Evolutionary conservation across 495 filamentous ascomycete genomes (phyloP).

Genomic region (Cercophora samala): DNA sequence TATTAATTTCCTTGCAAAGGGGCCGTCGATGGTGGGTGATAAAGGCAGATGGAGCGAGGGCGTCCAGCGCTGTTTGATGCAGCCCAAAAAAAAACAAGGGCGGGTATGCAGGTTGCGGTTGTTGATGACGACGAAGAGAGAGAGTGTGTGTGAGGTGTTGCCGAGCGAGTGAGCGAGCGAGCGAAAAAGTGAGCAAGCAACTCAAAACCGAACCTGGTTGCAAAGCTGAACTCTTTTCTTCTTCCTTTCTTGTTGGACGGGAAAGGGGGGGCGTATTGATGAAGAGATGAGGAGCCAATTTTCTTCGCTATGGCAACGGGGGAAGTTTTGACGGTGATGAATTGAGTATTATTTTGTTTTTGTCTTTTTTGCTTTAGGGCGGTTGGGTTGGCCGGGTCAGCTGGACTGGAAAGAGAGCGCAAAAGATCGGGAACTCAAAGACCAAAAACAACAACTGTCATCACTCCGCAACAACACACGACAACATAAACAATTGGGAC

Average conservation of each 20-base stretch:
- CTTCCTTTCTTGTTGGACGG: not conserved
- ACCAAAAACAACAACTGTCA: constrained; percentile 13
- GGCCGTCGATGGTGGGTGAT: no score
- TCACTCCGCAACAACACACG: constrained; percentile 11
- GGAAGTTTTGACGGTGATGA: constrained; percentile 11
- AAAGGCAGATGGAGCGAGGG: no score
- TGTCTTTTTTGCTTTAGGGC: no score
- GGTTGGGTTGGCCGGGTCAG: constrained; percentile 10
- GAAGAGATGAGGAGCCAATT: not conserved
- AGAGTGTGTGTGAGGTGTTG: constrained; percentile 8
- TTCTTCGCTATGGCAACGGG: constrained; percentile 4
- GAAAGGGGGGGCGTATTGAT: not conserved
- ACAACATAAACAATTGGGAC: constrained; percentile 22
- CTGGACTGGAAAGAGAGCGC: not conserved
- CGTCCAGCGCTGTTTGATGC: no score
- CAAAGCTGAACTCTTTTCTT: no score
- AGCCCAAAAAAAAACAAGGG: no score
- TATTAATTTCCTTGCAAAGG: no score
- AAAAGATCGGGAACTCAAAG: constrained; percentile 3
- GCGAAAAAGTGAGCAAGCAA: not conserved
- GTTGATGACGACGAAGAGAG: not conserved
- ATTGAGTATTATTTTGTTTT: no score
- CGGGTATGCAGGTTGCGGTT: no score
- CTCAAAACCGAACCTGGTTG: no score
- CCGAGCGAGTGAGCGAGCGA: not conserved